Base-by-base conservation (phyloP, 208 protist species). In the Leishmania tropica region DNA sequence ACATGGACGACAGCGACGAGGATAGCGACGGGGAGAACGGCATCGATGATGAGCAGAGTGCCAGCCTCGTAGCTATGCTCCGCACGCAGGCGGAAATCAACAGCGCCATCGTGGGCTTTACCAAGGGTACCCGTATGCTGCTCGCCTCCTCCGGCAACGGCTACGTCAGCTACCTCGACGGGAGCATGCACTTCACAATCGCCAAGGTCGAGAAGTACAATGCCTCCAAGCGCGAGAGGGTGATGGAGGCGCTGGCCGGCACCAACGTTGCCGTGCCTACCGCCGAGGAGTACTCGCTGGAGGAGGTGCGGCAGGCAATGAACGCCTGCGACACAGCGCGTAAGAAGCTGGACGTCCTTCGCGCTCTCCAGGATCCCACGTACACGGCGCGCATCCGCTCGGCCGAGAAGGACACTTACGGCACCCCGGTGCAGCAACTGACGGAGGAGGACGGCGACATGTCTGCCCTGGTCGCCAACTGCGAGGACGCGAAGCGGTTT, bases 121-220 rank as follows among this genome's bases (percentile, higher is more conserved):
- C 78, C 42, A 84, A 81, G 79, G 85, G 83, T 51, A 85, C 78
- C 62, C 89, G 89, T 72, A 75, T 80, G 62, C 54, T 91, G 21
- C 83, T 92, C 45, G 70, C 77, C 7, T 37, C 56, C 72, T 76
- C 82, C 56, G 84, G 73, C 28, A 79, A 68, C 47, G 79, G 79
- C 68, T 90, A 91, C 81, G 89, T 95, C 17, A 94, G 89, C 21
- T 97, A 95, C 87, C 60, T 97, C 65, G 94, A 97, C 72, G 94
- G 94, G 76, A 85, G 75, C 48, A 58, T 86, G 64, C 93, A 95
- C 80, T 1, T 67, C 28, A 79, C 85, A 15, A 35, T 91, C 10
- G 60, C 56, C 53, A 64, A 76, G 47, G 56, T 93, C 15, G 83
- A 88, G 24, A 77, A 70, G 53, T 80, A 96, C 85, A 96, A 97